Base-by-base conservation (phyloP, 2,329 filamentous ascomycete species). In the Penicillium sp. region DNA sequence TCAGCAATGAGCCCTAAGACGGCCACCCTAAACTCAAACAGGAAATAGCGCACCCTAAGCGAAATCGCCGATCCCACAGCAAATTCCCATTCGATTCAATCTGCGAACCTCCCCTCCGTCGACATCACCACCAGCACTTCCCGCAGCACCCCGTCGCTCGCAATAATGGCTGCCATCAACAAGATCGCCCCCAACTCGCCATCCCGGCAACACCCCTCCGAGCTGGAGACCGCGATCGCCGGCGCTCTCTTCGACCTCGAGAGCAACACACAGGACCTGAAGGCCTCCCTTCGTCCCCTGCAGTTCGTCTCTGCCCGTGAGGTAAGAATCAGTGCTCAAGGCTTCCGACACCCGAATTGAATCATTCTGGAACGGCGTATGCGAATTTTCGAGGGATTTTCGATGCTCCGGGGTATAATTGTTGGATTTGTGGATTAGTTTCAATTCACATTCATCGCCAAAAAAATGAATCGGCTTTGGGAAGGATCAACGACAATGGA, bases 251-350 rank as follows among this genome's bases (percentile, higher is more conserved):
- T 89, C 84, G 94, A 99, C 76, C 90, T 99, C 81, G 94, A 99
- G 91, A 92, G 87, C 84, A 97, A 97, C 88, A 96, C 94, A 76
- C 84, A 91, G 78, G 94, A 99, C 82, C 90, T 99, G 82, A 96
- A 93, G 89, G 86, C 85, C 75, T 89, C 91, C 71, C 89, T 99
- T 77, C 89, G 94, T 76, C 94, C 94, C 79, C 88, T 99, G 81
- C 94, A 99, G 86, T 92, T 99, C 81, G 90, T 95, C 79, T 96
- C 90, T 82, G 94, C 94, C 78, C 91, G 92, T 81, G 94, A 99
- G 93, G 94, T 99, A 89, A 91, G 91, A 65, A 61, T 61, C 61
- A 50, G 47, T 43, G 34, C 19, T 27, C 27, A 19, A 50, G 19
- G 40, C 19, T 18, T 57, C 49, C 58, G 59, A 54, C 44, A 55